phyloP scores from a whole-genome alignment of 2,329 filamentous ascomycete species.

The Cylindrodendrum hubeiense region DNA sequence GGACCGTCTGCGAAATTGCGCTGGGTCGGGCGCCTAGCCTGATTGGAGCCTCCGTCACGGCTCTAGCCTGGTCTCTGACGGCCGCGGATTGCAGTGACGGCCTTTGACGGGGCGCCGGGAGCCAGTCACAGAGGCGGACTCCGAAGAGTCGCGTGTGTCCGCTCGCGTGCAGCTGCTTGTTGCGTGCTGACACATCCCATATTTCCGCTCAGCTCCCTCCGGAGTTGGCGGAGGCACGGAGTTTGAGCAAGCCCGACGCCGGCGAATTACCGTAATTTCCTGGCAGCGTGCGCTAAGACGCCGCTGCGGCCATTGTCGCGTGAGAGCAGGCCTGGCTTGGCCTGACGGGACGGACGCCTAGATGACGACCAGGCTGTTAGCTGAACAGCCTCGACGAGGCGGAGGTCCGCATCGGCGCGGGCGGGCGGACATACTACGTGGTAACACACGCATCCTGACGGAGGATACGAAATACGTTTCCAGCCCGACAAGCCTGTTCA shows the following conservation, averaged over 20 bases:
- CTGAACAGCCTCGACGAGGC: neutral
- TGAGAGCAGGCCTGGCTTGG: conserved; percentile 27
- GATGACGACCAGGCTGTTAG: too few relatives aligned
- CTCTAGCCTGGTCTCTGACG: conserved; percentile 33
- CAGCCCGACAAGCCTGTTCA: neutral
- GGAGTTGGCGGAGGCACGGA: conserved; percentile 42
- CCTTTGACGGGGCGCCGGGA: conserved; percentile 19
- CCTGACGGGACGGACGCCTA: neutral
- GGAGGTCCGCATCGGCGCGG: neutral
- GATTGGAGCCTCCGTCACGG: conserved; percentile 30
- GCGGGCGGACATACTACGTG: neutral
- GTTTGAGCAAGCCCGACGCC: conserved; percentile 40
- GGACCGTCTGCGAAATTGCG: conserved; percentile 42
- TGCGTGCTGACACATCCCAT: conserved; percentile 40
- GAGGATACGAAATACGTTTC: neutral
- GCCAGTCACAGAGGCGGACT: conserved; percentile 34
- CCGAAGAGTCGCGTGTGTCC: conserved; percentile 28
- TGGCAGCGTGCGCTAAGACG: conserved; percentile 37
- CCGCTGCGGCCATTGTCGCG: conserved; percentile 36
- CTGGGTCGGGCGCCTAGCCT: conserved; percentile 38
- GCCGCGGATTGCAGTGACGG: conserved; percentile 21
- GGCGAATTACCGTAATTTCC: conserved; percentile 46
- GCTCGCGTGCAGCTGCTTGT: conserved; percentile 2
- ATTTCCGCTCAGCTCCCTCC: conserved; percentile 13
- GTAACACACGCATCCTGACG: neutral